A percentile compares a stretch with the other conserved stretches of the same genome.
These are phyloP conservation scores for Volvariella volvacea DNA, from an alignment of 1,284 basidiomycete species.

Conservation along the genomic window DNA sequence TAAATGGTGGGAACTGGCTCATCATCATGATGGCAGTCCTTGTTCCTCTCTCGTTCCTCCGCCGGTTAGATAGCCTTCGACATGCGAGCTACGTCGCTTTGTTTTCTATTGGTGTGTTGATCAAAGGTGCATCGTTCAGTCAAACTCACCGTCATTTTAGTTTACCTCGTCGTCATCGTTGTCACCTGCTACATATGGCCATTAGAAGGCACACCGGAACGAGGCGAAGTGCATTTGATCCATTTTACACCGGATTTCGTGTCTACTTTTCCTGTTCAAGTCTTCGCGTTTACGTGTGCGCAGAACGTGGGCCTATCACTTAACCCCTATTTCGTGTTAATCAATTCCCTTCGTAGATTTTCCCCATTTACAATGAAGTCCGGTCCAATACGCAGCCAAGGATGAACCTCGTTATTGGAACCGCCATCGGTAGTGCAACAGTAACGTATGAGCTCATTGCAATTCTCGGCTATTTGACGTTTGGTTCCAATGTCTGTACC, in stretches of 20 bases:
- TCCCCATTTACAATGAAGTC: slow-evolving; percentile 94
- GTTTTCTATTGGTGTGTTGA: slow-evolving; percentile 71
- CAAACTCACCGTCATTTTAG: slow-evolving; percentile 26
- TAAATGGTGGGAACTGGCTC: slow-evolving; percentile 83
- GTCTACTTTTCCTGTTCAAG: slow-evolving; percentile 88
- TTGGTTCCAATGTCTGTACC: slow-evolving; percentile 69
- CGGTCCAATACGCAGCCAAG: slow-evolving; percentile 72
- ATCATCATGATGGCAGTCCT: slow-evolving; percentile 77
- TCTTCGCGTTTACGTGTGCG: slow-evolving; percentile 89
- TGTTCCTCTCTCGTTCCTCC: slow-evolving; percentile 84
- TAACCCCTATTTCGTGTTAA: background rate
- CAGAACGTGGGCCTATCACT: slow-evolving; percentile 61
- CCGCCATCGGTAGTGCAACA: slow-evolving; percentile 78
- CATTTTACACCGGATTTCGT: slow-evolving; percentile 76
- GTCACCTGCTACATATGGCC: slow-evolving; percentile 70
- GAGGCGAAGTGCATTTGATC: slow-evolving; percentile 64
- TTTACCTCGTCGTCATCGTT: slow-evolving; percentile 71
- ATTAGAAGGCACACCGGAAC: slow-evolving; percentile 47
- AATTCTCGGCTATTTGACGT: slow-evolving; percentile 91
- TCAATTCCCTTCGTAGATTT: slow-evolving; percentile 53
- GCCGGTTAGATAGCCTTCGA: slow-evolving; percentile 74
- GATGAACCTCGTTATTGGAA: slow-evolving; percentile 84
- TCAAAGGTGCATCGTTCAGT: background rate
- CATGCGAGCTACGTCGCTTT: slow-evolving; percentile 84
- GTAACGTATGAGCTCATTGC: slow-evolving; percentile 81